A percentile compares a stretch with the other conserved stretches of the same genome.
These are phyloP conservation scores for Penicillium soppii DNA, from an alignment of 495 filamentous ascomycete genomes.

Conservation along the genomic window DNA sequence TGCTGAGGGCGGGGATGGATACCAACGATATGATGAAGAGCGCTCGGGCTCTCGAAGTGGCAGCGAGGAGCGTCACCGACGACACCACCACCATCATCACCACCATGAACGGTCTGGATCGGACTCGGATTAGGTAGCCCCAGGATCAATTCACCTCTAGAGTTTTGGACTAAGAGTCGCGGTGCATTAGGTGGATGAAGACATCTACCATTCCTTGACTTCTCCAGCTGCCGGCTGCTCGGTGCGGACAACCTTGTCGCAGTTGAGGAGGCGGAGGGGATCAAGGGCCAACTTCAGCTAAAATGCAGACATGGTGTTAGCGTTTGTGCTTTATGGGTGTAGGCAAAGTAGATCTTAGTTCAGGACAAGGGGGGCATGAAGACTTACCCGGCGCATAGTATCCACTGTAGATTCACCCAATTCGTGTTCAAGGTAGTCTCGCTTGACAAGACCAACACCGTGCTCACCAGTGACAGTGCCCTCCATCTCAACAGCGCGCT, in stretches of 20 bases:
- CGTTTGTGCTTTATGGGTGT: background rate
- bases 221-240: constrained; percentile 40
- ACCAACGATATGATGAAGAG: constrained; percentile 13
- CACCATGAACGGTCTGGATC: constrained; percentile 21
- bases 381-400: constrained; percentile 61
- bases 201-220: constrained; percentile 39
- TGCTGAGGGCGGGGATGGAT: constrained; percentile 7
- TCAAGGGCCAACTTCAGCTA: constrained; percentile 67
- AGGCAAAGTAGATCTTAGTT: background rate
- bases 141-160: background rate
- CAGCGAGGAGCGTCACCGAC: constrained; percentile 13
- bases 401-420: constrained; percentile 56
- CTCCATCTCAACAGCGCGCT: constrained; percentile 62
- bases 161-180: background rate
- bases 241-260: constrained; percentile 62
- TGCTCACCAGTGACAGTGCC: constrained; percentile 66
- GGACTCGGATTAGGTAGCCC: constrained; percentile 16
- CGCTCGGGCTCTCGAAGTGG: background rate
- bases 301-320: constrained; percentile 12
- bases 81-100: constrained; percentile 41
- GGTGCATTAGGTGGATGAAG: background rate
- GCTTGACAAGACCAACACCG: constrained; percentile 60
- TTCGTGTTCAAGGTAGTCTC: constrained; percentile 60
- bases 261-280: constrained; percentile 64
- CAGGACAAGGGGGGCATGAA: background rate